Conservation (phyloP, 1,284 basidiomycete species). For the Coriolopsis trogii region DNA sequence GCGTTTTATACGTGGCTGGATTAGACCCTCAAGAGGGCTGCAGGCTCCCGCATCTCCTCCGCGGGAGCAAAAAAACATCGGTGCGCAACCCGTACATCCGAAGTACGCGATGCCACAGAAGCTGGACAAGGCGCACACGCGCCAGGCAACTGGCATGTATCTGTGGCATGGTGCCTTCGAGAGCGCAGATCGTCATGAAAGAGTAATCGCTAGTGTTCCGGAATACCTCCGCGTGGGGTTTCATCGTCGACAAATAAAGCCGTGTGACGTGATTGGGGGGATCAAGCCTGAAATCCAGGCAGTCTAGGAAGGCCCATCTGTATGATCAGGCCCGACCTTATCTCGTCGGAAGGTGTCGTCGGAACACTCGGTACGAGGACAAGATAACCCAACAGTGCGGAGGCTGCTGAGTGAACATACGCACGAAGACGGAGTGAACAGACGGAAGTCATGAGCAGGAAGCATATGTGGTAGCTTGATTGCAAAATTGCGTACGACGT, state of each 20-base stretch:
- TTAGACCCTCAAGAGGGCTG: no score
- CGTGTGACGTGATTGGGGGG: conserved; percentile 22
- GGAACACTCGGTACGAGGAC: conserved; percentile 21
- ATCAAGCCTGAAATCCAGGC: conserved; percentile 15
- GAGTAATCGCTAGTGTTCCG: conserved; percentile 20
- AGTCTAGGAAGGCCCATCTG: conserved; percentile 13
- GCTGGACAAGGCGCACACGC: conserved; percentile 2
- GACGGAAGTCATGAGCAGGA: not conserved
- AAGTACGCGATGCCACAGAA: conserved; percentile 18
- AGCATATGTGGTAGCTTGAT: conserved; percentile 5
- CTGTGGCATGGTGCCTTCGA: conserved; percentile 9
- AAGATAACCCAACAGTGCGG: conserved; percentile 14
- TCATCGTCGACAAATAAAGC: conserved; percentile 7
- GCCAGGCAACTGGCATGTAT: conserved; percentile 6
- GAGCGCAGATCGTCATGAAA: conserved; percentile 21
- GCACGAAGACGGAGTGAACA: no score
- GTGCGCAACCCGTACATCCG: conserved; percentile 21
- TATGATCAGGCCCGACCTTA: conserved; percentile 18
- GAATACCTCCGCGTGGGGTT: conserved; percentile 20
- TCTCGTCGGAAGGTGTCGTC: conserved; percentile 10
- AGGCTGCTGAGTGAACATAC: conserved; percentile 11
- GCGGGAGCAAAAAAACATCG: conserved; percentile 9
- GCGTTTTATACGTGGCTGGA: conserved; percentile 13
- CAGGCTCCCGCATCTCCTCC: not conserved
- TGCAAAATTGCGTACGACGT: conserved; percentile 9